These are phyloP conservation scores for Vitis rotundifolia DNA, from an alignment of 164 flowering plant species.

Conservation along the genomic window DNA sequence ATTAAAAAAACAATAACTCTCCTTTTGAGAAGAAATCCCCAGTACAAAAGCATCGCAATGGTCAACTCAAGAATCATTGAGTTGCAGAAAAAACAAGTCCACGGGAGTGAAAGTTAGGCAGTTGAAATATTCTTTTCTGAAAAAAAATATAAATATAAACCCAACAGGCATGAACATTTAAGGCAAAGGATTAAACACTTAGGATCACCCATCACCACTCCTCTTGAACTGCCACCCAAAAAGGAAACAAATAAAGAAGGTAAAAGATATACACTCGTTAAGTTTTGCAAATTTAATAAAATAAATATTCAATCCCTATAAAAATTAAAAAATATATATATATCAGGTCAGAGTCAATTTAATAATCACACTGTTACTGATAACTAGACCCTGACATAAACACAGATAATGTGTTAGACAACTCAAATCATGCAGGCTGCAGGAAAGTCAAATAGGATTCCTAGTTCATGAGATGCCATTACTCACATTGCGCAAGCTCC, in stretches of 20 bases:
- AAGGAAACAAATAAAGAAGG: not conserved
- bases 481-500: conserved; percentile 97
- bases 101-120: not conserved
- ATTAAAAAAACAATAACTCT: not conserved
- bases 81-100: not conserved
- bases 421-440: not conserved
- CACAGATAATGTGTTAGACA: too few relatives aligned
- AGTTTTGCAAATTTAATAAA: not conserved
- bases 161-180: not conserved
- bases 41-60: not conserved
- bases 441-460: not conserved
- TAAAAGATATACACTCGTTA: too few relatives aligned
- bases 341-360: too few relatives aligned
- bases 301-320: not conserved
- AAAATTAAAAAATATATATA: too few relatives aligned
- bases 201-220: not conserved
- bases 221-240: too few relatives aligned
- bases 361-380: too few relatives aligned
- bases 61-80: not conserved
- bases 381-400: too few relatives aligned
- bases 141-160: not conserved
- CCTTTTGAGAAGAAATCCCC: not conserved
- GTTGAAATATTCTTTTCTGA: not conserved
- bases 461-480: not conserved
- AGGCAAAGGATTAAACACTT: not conserved